A percentile compares a stretch with the other conserved stretches of the same genome.
Evolutionary conservation across 495 filamentous ascomycete genomes (phyloP).

Genomic region (Penicillium paradoxum): DNA sequence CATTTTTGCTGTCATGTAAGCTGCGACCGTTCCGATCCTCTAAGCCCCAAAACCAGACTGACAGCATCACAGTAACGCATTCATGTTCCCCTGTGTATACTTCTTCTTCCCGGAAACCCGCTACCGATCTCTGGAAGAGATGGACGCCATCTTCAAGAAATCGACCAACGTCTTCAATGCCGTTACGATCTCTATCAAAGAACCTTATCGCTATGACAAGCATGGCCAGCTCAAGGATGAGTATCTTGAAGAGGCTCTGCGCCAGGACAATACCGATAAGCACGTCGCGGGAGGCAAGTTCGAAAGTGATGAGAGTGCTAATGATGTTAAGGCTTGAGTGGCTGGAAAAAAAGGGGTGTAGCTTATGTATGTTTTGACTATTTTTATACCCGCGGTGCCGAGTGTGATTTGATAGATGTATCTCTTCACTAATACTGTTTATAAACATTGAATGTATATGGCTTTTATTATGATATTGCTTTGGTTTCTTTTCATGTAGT

Average conservation of each 20-base stretch:
- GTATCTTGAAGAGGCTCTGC: slow-evolving; percentile 25
- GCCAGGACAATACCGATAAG: slow-evolving; percentile 1
- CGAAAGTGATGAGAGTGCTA: slow-evolving; percentile 40
- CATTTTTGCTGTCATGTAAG: slow-evolving; percentile 49
- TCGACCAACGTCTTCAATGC: slow-evolving; percentile 47
- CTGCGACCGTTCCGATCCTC: background rate
- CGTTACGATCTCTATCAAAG: slow-evolving; percentile 52
- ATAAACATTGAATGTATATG: background rate
- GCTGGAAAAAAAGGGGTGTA: background rate
- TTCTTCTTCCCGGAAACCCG: slow-evolving; percentile 72
- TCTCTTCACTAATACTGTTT: background rate
- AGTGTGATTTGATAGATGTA: background rate
- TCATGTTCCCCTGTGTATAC: slow-evolving; percentile 36
- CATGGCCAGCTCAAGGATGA: slow-evolving; percentile 52
- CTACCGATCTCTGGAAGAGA: slow-evolving; percentile 65
- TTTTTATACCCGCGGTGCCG: background rate
- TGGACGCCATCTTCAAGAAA: slow-evolving; percentile 70
- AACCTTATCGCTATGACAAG: slow-evolving; percentile 64
- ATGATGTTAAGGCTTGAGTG: background rate
- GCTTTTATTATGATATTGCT: background rate
- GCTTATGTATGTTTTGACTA: background rate
- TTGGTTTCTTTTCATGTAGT: too few relatives aligned
- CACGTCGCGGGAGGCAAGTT: slow-evolving; percentile 20
- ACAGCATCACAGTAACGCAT: slow-evolving; percentile 12
- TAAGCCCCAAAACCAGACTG: background rate